These are phyloP conservation scores for Ilyonectria mors-panacis DNA, from an alignment of 2,329 filamentous ascomycete species.

Conservation along the genomic window DNA sequence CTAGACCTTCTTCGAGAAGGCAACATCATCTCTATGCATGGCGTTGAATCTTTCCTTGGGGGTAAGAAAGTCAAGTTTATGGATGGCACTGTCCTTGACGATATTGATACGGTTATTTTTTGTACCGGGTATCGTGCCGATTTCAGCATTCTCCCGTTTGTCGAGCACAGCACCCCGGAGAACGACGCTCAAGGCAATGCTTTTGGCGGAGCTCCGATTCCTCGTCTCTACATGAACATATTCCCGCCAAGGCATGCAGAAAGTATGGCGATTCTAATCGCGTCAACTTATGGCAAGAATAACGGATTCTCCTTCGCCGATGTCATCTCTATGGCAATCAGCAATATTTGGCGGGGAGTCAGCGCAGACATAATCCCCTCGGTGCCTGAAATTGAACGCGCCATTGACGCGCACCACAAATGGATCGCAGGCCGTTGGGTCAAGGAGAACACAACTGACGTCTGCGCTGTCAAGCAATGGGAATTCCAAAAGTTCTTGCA, in stretches of 20 bases:
- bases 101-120: slow-evolving; percentile 47
- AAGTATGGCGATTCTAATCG: slow-evolving; percentile 54
- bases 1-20: slow-evolving; percentile 46
- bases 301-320: slow-evolving; percentile 54
- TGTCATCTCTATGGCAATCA: slow-evolving; percentile 56
- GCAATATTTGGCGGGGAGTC: slow-evolving; percentile 56
- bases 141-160: slow-evolving; percentile 34
- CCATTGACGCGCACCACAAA: slow-evolving; percentile 46
- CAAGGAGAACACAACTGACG: slow-evolving; percentile 35
- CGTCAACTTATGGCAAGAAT: slow-evolving; percentile 49
- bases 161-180: slow-evolving; percentile 41
- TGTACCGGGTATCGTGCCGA: slow-evolving; percentile 48
- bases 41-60: slow-evolving; percentile 45
- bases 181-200: slow-evolving; percentile 30
- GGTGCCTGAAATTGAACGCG: slow-evolving; percentile 46
- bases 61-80: slow-evolving; percentile 42
- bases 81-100: slow-evolving; percentile 45
- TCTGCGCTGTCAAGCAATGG: slow-evolving; percentile 48
- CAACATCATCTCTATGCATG: slow-evolving; percentile 46
- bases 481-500: slow-evolving; percentile 56
- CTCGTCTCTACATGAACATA: slow-evolving; percentile 57
- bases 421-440: slow-evolving; percentile 47
- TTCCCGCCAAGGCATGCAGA: slow-evolving; percentile 57
- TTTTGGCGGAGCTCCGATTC: slow-evolving; percentile 49
- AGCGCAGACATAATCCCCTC: slow-evolving; percentile 48